A percentile compares a stretch with the other conserved stretches of the same genome.
phyloP scores from a whole-genome alignment of 2,329 filamentous ascomycete species.

The Colletotrichum orbiculare region DNA sequence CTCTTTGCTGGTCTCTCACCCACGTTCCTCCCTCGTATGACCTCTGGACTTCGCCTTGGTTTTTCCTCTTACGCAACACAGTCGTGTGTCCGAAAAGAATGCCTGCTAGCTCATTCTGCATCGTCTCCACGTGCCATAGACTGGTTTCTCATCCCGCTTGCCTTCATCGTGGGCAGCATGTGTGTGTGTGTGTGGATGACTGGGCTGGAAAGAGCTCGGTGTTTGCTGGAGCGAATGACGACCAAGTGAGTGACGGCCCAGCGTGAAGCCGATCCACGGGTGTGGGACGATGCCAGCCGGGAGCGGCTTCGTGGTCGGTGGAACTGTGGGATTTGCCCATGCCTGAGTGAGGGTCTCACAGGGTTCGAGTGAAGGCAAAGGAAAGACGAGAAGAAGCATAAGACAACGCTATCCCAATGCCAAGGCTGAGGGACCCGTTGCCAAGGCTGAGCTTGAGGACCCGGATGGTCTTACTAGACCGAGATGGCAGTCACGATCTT shows the following conservation, averaged over 20 bases:
- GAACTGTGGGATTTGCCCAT: background rate
- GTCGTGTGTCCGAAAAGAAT: slow-evolving; percentile 1
- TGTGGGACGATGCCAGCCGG: background rate
- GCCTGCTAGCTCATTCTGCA: slow-evolving; percentile 4
- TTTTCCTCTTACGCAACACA: slow-evolving; percentile 7
- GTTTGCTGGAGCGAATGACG: no score
- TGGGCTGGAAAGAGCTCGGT: no score
- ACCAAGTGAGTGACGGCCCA: no score
- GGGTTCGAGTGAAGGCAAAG: slow-evolving; percentile 9
- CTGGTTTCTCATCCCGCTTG: background rate
- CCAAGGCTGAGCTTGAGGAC: slow-evolving; percentile 32
- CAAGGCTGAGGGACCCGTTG: slow-evolving; percentile 34
- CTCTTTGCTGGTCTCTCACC: background rate
- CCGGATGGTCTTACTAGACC: slow-evolving; percentile 20
- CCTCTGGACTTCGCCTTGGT: background rate
- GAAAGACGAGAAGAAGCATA: slow-evolving; percentile 19
- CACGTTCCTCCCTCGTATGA: no score
- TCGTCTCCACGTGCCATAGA: slow-evolving; percentile 15
- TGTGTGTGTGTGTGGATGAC: no score
- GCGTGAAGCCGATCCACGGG: background rate
- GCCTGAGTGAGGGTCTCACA: no score
- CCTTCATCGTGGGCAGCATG: no score
- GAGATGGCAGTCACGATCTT: slow-evolving; percentile 13
- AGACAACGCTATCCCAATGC: slow-evolving; percentile 28
- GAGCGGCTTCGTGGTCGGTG: no score